Percentiles rank a stretch among this genome's conserved stretches.
Evolutionary conservation across 1,139 yeast genomes (phyloP).

Genomic region (Blastobotrys ciferrii): DNA sequence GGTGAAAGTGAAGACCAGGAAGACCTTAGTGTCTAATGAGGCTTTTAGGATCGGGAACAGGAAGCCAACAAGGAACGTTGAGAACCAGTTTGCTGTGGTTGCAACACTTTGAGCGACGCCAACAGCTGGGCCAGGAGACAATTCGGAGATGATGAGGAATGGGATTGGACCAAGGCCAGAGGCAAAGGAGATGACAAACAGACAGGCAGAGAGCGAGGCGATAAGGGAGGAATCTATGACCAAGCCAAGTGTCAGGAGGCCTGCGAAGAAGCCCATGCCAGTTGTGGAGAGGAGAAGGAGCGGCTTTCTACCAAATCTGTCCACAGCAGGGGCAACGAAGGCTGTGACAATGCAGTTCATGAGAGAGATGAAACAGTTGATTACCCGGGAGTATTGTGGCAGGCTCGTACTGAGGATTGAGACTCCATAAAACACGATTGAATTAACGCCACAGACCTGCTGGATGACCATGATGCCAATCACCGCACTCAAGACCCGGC

Average conservation of each 20-base stretch:
- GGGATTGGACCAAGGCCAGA: conserved; percentile 95
- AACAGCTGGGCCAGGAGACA: conserved; percentile 74
- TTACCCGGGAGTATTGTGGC: conserved; percentile 65
- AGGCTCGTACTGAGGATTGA: conserved; percentile 66
- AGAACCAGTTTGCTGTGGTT: conserved; percentile 84
- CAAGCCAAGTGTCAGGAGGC: conserved; percentile 67
- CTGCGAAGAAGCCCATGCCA: conserved; percentile 67
- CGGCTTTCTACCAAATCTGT: conserved; percentile 72
- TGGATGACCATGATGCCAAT: conserved; percentile 80
- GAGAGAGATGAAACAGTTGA: conserved; percentile 72
- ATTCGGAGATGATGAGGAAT: conserved; percentile 82
- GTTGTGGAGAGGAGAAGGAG: conserved; percentile 61
- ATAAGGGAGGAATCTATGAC: conserved; percentile 47
- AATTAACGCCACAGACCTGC: conserved; percentile 89
- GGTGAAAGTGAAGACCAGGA: conserved; percentile 59
- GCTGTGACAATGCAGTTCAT: conserved; percentile 73
- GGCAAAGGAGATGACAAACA: conserved; percentile 82
- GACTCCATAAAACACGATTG: conserved; percentile 90
- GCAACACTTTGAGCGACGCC: conserved; percentile 93
- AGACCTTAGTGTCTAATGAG: conserved; percentile 74
- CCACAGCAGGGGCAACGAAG: conserved; percentile 69
- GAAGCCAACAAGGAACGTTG: conserved; percentile 80
- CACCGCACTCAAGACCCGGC: conserved; percentile 61
- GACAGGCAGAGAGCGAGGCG: conserved; percentile 64
- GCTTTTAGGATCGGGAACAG: conserved; percentile 71